Base-by-base conservation (phyloP, 169 alveolate species). In the Pseudocohnilembus persalinus region DNA sequence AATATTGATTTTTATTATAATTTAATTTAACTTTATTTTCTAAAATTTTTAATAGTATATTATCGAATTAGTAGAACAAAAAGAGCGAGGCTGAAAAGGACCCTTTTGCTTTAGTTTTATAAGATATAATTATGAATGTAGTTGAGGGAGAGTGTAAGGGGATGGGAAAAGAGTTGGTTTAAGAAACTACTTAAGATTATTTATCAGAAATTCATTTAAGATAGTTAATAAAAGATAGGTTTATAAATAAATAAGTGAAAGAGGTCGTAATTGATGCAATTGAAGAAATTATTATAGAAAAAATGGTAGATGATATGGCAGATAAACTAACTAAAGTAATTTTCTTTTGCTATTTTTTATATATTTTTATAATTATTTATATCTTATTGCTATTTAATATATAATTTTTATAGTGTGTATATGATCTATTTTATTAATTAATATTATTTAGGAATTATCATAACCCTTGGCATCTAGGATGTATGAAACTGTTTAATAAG, bases 31-130 rank as follows among this genome's bases (percentile, higher is more conserved):
- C 11, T n/a, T 49, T 0, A 64, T 1, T 63, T 0, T 27, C 29
- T 79, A 27, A 35, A 49, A 34, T 79, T 49, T 0, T 34, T 1
- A 26, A 65, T n/a, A 86, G 90, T 29, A 86, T 86, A 16, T 80
- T 86, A 76, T 74, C 74, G 30, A 28, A 86, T 74, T 72, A 82
- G 74, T 74, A 73, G 31, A 80, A 86, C 25, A 32, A 86, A 33
- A 86, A 86, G 63, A 76, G 87, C 20, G 84, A 72, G n/a, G 74
- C 31, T 31, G 90, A 86, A 74, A 86, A 81, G 30, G 90, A 86
- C 35, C 90, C 90, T 1, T 74, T 86, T 82, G 77, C 49, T 25
- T 75, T 86, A 31, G 85, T 86, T 25, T 82, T 78, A n/a, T 29
- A 31, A 64, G 84, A 79, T 30, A 79, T 79, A 0, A 79, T 79